Percentiles rank a stretch among this genome's conserved stretches.
Evolutionary conservation across 257 asterid species (phyloP).

Genomic region (Datura wrightii): DNA sequence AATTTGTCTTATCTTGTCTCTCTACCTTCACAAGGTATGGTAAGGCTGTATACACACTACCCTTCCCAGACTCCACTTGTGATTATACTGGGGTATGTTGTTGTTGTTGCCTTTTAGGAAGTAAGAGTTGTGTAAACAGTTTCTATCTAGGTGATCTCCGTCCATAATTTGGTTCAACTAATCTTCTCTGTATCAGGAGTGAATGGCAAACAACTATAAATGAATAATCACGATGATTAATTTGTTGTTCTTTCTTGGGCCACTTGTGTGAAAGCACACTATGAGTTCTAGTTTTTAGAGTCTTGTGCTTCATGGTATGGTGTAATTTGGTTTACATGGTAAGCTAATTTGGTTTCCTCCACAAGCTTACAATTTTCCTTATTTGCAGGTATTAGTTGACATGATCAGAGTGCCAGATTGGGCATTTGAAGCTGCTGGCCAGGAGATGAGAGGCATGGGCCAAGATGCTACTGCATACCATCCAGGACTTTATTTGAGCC

Average conservation of each 20-base stretch:
- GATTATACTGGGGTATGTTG: no score
- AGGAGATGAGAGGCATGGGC: constrained; percentile 78
- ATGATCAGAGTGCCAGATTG: constrained; percentile 81
- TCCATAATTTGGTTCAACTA: constrained; percentile 2
- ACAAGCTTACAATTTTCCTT: constrained; percentile 30
- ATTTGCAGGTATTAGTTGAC: constrained; percentile 65
- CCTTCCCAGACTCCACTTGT: no score
- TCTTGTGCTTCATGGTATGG: background rate
- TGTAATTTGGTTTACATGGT: constrained; percentile 16
- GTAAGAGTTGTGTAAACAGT: background rate
- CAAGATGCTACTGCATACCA: constrained; percentile 73
- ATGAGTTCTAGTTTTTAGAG: constrained; percentile 8
- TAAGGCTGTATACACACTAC: no score
- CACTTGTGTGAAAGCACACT: background rate
- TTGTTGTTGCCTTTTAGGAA: background rate
- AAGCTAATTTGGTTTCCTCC: background rate
- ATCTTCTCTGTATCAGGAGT: background rate
- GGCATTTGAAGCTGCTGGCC: constrained; percentile 87
- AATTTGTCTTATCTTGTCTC: no score
- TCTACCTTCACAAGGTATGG: no score
- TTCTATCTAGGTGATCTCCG: background rate
- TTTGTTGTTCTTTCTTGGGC: background rate
- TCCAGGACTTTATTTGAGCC: constrained; percentile 75
- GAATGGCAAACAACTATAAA: background rate
- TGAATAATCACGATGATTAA: background rate